A percentile compares a stretch with the other conserved stretches of the same genome.
Conservation (phyloP, 768 basidiomycete species). For the Collybia mongolica region DNA sequence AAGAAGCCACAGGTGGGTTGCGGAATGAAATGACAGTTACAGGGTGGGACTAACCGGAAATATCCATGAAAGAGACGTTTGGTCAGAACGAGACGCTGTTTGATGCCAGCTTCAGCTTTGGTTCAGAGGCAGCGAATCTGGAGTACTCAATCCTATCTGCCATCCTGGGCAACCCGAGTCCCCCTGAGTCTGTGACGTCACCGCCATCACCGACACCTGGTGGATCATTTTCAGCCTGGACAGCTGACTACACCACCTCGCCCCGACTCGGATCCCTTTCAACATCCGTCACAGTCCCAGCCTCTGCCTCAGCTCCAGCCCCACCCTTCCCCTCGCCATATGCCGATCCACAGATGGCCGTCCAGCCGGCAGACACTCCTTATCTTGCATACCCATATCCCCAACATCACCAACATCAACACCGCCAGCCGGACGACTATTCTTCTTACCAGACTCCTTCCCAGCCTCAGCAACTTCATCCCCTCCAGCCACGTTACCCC, state of each 20-base stretch:
- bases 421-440: conserved; percentile 34
- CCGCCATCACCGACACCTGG: conserved; percentile 33
- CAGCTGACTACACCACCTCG: not conserved
- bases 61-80: conserved; percentile 37
- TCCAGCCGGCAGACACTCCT: conserved; percentile 36
- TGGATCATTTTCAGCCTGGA: conserved; percentile 3
- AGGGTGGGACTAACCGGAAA: too few relatives aligned
- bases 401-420: conserved; percentile 11
- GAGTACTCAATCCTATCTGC: conserved; percentile 95
- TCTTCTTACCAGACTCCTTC: conserved; percentile 25
- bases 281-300: conserved; percentile 42
- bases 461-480: conserved; percentile 32
- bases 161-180: conserved; percentile 81
- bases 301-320: conserved; percentile 36
- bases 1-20: not conserved
- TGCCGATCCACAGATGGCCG: conserved; percentile 32
- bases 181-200: conserved; percentile 41
- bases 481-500: conserved; percentile 53
- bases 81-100: conserved; percentile 61
- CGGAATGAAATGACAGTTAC: too few relatives aligned
- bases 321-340: conserved; percentile 26
- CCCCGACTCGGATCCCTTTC: conserved; percentile 29
- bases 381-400: conserved; percentile 50
- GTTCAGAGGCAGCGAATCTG: conserved; percentile 87
- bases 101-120: conserved; percentile 67